Base-by-base conservation (phyloP, 2,329 filamentous ascomycete species). In the Beauveria sp. region DNA sequence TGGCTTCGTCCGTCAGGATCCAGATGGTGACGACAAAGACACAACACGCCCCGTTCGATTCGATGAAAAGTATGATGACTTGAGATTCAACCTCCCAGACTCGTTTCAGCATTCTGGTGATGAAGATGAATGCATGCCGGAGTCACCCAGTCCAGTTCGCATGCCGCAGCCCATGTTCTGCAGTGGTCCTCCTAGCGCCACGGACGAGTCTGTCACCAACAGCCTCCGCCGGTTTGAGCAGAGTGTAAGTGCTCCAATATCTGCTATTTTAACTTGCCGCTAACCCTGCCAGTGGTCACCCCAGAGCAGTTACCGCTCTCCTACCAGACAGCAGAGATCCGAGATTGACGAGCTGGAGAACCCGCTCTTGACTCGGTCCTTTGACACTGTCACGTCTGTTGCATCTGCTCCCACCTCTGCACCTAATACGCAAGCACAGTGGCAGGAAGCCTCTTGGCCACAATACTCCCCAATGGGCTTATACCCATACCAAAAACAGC, bases 51-150 rank as follows among this genome's bases (percentile, higher is more conserved):
- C 68, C 0, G 73, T 77, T 18, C 49, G 18, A 0, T 77, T 69
- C 55, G 64, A 65, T 4, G 75, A 77, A 62, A 66, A 63, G 2
- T 53, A 72, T 14, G 69, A 72, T 0, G 73, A 77, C 50, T 67
- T 67, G 1, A 67, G 68, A 47, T 69, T 71, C 49, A 75, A 69
- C 51, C 64, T 75, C 0, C 67, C 69, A 0, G 70, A 72, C 49
- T 65, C 67, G 47, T 62, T 53, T 24, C 45, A 40, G 20, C 40
- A 47, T 45, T 58, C 47, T 10, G 56, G 26, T 6, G 56, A 59
- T 24, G 55, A 53, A 38, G 57, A 60, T 5, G 49, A 42, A 2
- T 24, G 14, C 14, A 62, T 47, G 38, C 60, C 59, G 14, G 59
- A 58, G 1, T 58, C 60, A 1, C 53, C 60, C 6, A 58, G 42